Percentiles rank a stretch among this genome's conserved stretches.
phyloP scores from a whole-genome alignment of 371 early-diverging fungal genomes.

The Funneliformis caledonium region DNA sequence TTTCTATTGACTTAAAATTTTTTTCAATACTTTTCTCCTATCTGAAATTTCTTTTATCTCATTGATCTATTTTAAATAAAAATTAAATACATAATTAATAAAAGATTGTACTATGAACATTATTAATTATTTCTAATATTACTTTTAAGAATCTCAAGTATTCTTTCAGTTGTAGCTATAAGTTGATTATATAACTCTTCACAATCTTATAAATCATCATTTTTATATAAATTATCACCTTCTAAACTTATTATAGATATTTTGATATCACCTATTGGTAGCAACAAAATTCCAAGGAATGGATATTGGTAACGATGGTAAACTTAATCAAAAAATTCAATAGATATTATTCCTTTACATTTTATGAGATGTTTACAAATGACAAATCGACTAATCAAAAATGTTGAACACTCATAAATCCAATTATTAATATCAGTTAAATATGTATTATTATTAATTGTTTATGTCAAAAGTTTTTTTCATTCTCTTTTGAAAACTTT shows the following conservation, averaged over 20 bases:
- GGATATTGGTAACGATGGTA: neutral
- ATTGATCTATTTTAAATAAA: neutral
- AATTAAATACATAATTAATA: too few species aligned
- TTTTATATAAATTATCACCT: neutral
- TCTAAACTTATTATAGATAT: neutral
- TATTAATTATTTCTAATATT: too few species aligned
- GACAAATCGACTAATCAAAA: neutral
- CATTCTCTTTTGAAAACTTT: neutral
- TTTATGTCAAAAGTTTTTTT: neutral
- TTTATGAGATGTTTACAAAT: slow-evolving; percentile 20
- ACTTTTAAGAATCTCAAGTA: slow-evolving; percentile 5
- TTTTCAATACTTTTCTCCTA: neutral
- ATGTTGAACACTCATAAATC: neutral
- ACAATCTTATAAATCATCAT: slow-evolving; percentile 1
- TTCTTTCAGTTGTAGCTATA: neutral
- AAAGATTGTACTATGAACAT: too few species aligned
- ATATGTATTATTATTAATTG: neutral
- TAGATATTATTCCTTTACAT: neutral
- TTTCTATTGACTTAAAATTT: slow-evolving; percentile 6
- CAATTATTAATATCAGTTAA: slow-evolving; percentile 2
- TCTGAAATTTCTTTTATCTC: neutral
- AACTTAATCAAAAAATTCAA: slow-evolving; percentile 14
- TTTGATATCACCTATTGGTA: too few species aligned
- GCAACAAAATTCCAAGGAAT: neutral
- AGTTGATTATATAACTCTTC: neutral